Evolutionary conservation across 2,329 filamentous ascomycete species (phyloP), one percentile per base, ranked within the genome.

Genomic region (Triangularia setosa): DNA sequence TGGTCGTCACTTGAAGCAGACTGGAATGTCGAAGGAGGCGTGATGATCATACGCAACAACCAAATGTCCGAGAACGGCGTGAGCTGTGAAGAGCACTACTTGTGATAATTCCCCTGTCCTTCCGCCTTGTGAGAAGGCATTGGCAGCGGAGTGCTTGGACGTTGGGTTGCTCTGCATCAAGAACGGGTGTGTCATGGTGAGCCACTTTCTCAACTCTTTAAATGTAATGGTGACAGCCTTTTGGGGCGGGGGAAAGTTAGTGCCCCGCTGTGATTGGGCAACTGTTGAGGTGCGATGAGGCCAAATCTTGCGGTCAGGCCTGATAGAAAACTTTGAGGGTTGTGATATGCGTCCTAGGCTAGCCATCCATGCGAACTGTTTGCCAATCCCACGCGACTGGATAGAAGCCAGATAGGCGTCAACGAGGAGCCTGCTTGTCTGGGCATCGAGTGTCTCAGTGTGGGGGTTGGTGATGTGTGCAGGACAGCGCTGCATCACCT

Each of bases 81-180:
- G 40, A 48, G n/a, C 11, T 40, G 33, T 14, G 12, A 40, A 40
- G n/a, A 40, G 33, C 33, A 40, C 4, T n/a, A 48, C 18, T 48
- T 48, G 40, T 48, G 40, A 18, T 40, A 5, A 48, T 48, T 48
- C 40, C 40, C 40, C 40, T 48, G 40, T 48, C 40, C 40, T 48
- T 48, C 40, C 21, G 40, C 40, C 40, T 48, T 48, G 40, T 7
- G 40, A 48, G 40, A 48, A 48, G n/a, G 40, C 40, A 23, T 18
- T 18, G 57, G 33, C 33, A 27, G 56, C 30, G 23, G 25, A 61
- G 24, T 35, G 52, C n/a, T 55, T 60, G n/a, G 53, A 57, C 24
- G 62, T 68, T 66, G 66, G 66, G 64, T 66, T 68, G 62, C 66
- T 62, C 62, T 68, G 66, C 64, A 66, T 67, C 55, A 5, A 21